Conservation (phyloP, 139 green algal species). For the Chlamydomonas sp. region DNA sequence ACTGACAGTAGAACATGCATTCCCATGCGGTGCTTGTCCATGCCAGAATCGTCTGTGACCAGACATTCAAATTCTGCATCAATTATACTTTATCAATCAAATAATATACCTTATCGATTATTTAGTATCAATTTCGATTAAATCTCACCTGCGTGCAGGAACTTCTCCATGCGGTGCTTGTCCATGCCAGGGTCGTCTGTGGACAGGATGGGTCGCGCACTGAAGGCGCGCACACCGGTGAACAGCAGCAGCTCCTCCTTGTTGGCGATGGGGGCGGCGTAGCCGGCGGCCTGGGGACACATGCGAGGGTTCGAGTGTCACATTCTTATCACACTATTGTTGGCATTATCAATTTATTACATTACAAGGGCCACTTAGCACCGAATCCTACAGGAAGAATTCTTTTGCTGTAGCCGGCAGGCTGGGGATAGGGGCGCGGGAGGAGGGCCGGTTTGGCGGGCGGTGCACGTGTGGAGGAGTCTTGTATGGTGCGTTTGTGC, state of each 20-base stretch:
- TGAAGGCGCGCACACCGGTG: constrained; percentile 46
- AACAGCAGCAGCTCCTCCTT: constrained; percentile 91
- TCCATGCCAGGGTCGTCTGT: constrained; percentile 79
- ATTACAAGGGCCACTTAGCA: too few species aligned
- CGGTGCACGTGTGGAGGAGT: too few species aligned
- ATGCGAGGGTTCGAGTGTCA: neutral
- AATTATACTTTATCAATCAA: too few species aligned
- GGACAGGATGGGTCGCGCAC: constrained; percentile 34
- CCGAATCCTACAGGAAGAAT: too few species aligned
- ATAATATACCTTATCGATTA: too few species aligned
- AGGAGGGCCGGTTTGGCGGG: too few species aligned
- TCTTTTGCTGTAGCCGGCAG: too few species aligned
- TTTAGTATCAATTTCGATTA: too few species aligned
- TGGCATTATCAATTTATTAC: too few species aligned
- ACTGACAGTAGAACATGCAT: too few species aligned
- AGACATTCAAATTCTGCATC: neutral
- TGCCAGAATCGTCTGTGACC: constrained; percentile 70
- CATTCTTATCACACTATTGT: neutral
- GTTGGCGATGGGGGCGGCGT: constrained; percentile 69
- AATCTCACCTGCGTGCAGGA: constrained; percentile 69
- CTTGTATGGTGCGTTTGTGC: too few species aligned
- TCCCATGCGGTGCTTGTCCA: constrained; percentile 94
- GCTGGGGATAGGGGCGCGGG: too few species aligned
- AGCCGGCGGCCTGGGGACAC: constrained; percentile 55
- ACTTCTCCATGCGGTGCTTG: constrained; percentile 96